phyloP scores from a whole-genome alignment of 2,329 filamentous ascomycete genomes.

The Apiospora malaysiana region DNA sequence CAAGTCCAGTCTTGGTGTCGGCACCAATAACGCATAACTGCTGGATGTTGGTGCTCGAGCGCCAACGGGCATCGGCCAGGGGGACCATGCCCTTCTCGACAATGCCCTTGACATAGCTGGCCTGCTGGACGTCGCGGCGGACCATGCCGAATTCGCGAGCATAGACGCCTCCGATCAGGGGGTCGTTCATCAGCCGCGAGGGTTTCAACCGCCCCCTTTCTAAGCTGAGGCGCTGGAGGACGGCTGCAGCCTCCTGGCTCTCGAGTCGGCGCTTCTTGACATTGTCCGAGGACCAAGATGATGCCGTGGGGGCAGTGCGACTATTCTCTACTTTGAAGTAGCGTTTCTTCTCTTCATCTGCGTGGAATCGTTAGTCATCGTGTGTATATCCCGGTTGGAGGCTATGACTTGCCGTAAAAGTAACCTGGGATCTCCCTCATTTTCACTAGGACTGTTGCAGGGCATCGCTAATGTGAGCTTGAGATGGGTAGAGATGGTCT shows the following conservation, averaged over 20 bases:
- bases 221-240: slow-evolving; percentile 36
- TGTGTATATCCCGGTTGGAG: not conserved
- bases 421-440: slow-evolving; percentile 55
- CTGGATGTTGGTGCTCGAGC: slow-evolving; percentile 42
- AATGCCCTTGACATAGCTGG: slow-evolving; percentile 47
- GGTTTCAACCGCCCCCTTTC: slow-evolving; percentile 48
- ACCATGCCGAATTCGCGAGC: slow-evolving; percentile 41
- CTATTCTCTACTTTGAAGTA: slow-evolving; percentile 72
- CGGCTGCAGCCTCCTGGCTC: slow-evolving; percentile 43
- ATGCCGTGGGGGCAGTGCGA: slow-evolving; percentile 54
- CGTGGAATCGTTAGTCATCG: not conserved
- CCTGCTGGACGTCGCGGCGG: slow-evolving; percentile 38
- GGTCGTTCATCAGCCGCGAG: slow-evolving; percentile 37
- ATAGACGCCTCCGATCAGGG: slow-evolving; percentile 42
- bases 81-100: slow-evolving; percentile 47
- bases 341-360: slow-evolving; percentile 63
- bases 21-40: slow-evolving; percentile 48
- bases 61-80: slow-evolving; percentile 37
- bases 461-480: not conserved
- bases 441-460: slow-evolving; percentile 14
- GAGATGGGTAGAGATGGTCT: not conserved
- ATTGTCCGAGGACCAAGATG: slow-evolving; percentile 62
- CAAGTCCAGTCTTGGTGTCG: slow-evolving; percentile 47
- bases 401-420: slow-evolving; percentile 53
- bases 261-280: slow-evolving; percentile 62